phyloP scores from a whole-genome alignment of 768 basidiomycete genomes.

The Boletus patriciae region DNA sequence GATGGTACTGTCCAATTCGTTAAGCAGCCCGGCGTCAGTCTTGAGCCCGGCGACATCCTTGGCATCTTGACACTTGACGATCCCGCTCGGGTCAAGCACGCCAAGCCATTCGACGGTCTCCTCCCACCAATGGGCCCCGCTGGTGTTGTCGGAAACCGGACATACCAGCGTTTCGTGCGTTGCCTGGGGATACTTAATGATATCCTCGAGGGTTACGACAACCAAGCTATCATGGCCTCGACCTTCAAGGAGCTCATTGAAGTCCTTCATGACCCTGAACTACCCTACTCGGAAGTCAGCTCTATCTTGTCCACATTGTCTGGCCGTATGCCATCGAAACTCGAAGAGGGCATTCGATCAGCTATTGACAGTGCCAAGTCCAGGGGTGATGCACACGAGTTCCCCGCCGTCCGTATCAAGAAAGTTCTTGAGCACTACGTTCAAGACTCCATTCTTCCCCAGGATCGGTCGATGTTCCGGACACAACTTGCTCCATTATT shows the following conservation, averaged over 20 bases:
- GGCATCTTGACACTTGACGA: slow-evolving; percentile 97
- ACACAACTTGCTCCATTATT: slow-evolving; percentile 67
- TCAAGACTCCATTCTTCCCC: slow-evolving; percentile 73
- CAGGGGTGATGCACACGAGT: slow-evolving; percentile 76
- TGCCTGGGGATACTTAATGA: slow-evolving; percentile 79
- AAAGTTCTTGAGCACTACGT: slow-evolving; percentile 85
- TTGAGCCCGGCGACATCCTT: slow-evolving; percentile 95
- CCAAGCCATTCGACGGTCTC: slow-evolving; percentile 96
- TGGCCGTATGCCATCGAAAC: slow-evolving; percentile 88
- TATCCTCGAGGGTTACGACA: slow-evolving; percentile 96
- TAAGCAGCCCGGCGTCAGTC: slow-evolving; percentile 96
- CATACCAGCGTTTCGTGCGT: slow-evolving; percentile 79
- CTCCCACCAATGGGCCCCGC: slow-evolving; percentile 87
- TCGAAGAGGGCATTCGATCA: slow-evolving; percentile 82
- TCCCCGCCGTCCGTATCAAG: slow-evolving; percentile 85
- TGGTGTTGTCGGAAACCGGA: slow-evolving; percentile 81
- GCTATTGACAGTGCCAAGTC: slow-evolving; percentile 74
- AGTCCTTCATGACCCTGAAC: slow-evolving; percentile 78
- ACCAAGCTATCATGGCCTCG: slow-evolving; percentile 84
- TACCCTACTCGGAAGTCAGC: slow-evolving; percentile 84
- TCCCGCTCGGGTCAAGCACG: slow-evolving; percentile 94
- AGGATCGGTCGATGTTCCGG: slow-evolving; percentile 81
- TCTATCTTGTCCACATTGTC: slow-evolving; percentile 86
- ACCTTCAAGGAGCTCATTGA: slow-evolving; percentile 86
- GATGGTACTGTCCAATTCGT: slow-evolving; percentile 94